Base-by-base conservation (phyloP, 257 asterid genomes). In the Fraxinus excelsior region DNA sequence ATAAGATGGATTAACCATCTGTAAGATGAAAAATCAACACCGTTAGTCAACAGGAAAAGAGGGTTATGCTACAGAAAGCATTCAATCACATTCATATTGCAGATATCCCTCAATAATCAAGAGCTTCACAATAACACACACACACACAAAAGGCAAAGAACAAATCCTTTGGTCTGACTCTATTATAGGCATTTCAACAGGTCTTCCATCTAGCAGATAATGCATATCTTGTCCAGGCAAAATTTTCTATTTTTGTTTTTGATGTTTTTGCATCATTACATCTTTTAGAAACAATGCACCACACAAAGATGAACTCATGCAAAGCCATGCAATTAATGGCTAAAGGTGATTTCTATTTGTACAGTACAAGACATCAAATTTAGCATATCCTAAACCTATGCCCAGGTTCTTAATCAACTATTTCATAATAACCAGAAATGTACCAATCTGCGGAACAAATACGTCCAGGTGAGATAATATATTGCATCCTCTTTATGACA, bases 391-490 rank as follows among this genome's bases (percentile, higher is more conserved):
- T 7, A 19, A 53, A 53, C 23, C 64, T 2, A 53, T 25, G 9
- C n/a, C 26, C 64, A 53, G 21, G 64, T 53, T 53, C 12, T 53
- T 53, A 19, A 19, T 53, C 64, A 53, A 53, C n/a, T 51, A 51
- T 51, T 51, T 14, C 62, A 51, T 18, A 19, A 51, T 51, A 35
- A 73, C 35, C n/a, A n/a, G 66, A 72, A 60, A 38, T 85, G 70
- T 93, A 95, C 99, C 98, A 95, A 81, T 95, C 98, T 89, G 62
- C 98, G 96, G 83, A 91, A 95, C 84, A 93, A 86, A 85, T 95
- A 95, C 49, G 99, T 95, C 99, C 99, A 95, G 72, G 98, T 93
- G 86, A 95, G 99, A 86, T 95, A 95, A 86, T 95, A 97, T 82
- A 95, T 74, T 42, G 97, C 99, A 78, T 93, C 99, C 86, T 93